Percentiles rank a stretch among this genome's conserved stretches.
These are phyloP conservation scores for Ophiostoma tasmaniense DNA, from an alignment of 2,329 filamentous ascomycete genomes.

Conservation along the genomic window DNA sequence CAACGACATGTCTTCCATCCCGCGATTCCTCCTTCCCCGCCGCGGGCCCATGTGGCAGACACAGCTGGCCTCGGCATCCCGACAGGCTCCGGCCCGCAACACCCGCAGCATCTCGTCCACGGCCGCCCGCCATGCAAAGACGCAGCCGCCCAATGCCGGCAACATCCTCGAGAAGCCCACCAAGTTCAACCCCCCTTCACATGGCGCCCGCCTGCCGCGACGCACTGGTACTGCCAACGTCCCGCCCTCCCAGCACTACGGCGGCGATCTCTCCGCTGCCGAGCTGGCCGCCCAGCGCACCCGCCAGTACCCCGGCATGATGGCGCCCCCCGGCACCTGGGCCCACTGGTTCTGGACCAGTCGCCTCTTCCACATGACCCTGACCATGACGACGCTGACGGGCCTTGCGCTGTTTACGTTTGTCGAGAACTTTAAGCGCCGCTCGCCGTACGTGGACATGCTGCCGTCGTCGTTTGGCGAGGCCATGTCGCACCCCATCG, in stretches of 20 bases:
- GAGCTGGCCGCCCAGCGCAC: slow-evolving; percentile 58
- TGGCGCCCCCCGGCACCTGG: slow-evolving; percentile 74
- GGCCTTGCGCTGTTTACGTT: slow-evolving; percentile 59
- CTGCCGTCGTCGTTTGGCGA: slow-evolving; percentile 59
- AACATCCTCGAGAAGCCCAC: slow-evolving; percentile 72
- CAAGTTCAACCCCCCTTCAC: slow-evolving; percentile 87
- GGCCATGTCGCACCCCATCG: slow-evolving; percentile 60
- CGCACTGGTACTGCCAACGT: slow-evolving; percentile 30
- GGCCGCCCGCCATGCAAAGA: slow-evolving; percentile 16
- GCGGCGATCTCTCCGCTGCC: slow-evolving; percentile 57
- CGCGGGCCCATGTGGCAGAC: slow-evolving; percentile 48
- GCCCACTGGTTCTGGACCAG: slow-evolving; percentile 79
- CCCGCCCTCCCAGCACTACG: slow-evolving; percentile 59
- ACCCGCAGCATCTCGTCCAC: not conserved
- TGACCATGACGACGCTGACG: slow-evolving; percentile 59
- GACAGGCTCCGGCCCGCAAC: not conserved
- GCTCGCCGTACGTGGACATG: slow-evolving; percentile 71
- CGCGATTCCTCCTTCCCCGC: slow-evolving; percentile 60
- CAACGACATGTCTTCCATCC: slow-evolving; percentile 42
- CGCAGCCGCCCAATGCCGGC: slow-evolving; percentile 20
- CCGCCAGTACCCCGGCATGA: slow-evolving; percentile 79
- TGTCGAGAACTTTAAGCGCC: slow-evolving; percentile 67
- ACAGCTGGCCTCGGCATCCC: slow-evolving; percentile 8
- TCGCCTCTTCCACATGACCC: slow-evolving; percentile 65
- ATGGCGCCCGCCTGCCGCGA: slow-evolving; percentile 60